Evolutionary conservation across 2,329 filamentous ascomycete genomes (phyloP).

Genomic region (Stagonosporopsis vannaccii): DNA sequence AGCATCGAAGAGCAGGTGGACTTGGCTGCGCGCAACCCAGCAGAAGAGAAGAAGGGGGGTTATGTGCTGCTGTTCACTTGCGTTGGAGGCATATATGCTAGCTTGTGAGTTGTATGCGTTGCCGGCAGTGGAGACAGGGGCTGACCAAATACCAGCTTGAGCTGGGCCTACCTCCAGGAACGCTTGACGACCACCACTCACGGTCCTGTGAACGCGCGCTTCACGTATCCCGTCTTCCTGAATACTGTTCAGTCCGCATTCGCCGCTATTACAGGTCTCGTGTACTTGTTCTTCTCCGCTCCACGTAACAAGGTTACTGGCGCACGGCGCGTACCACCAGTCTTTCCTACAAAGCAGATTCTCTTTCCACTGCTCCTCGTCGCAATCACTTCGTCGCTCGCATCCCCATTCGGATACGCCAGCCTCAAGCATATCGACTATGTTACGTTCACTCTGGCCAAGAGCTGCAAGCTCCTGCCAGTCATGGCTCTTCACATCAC

Average conservation of each 20-base stretch:
- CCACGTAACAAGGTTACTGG: slow-evolving; percentile 55
- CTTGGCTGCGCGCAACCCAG: slow-evolving; percentile 40
- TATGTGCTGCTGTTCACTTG: slow-evolving; percentile 80
- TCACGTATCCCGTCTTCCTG: slow-evolving; percentile 92
- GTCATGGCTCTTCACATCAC: slow-evolving; percentile 98
- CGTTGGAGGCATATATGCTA: slow-evolving; percentile 94
- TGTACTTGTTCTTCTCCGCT: slow-evolving; percentile 76
- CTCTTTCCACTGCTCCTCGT: slow-evolving; percentile 82
- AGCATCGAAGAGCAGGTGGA: slow-evolving; percentile 43
- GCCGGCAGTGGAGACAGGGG: not conserved
- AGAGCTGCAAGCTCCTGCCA: slow-evolving; percentile 97
- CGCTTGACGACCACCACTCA: slow-evolving; percentile 94
- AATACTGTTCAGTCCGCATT: slow-evolving; percentile 95
- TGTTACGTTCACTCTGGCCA: slow-evolving; percentile 95
- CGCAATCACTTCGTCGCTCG: slow-evolving; percentile 84
- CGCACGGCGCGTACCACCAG: slow-evolving; percentile 54
- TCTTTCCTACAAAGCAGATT: slow-evolving; percentile 81
- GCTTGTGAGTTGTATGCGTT: slow-evolving; percentile 70
- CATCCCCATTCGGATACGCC: slow-evolving; percentile 95
- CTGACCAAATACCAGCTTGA: slow-evolving; percentile 64
- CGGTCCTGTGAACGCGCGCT: slow-evolving; percentile 69
- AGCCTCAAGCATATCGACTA: slow-evolving; percentile 94
- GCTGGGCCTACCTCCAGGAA: slow-evolving; percentile 96
- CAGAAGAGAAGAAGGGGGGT: slow-evolving; percentile 59
- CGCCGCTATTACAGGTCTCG: slow-evolving; percentile 79